phyloP scores from a whole-genome alignment of 73 alveolate genomes.

The Stentor coeruleus region DNA sequence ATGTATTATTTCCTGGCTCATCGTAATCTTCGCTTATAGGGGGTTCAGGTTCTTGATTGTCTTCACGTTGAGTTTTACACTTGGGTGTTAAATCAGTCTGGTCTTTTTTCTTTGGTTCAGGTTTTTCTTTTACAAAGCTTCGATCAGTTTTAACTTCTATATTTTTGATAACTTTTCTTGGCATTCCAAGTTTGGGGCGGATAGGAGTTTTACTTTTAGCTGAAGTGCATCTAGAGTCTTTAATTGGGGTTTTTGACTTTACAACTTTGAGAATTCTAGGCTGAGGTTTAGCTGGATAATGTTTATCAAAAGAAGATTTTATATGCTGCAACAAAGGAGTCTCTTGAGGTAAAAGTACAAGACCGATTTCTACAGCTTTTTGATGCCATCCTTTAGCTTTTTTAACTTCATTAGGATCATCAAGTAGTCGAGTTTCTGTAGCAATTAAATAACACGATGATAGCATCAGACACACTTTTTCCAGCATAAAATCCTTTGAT shows the following conservation, averaged over 20 bases:
- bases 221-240: not conserved
- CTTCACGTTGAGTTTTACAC: not conserved
- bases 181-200: not conserved
- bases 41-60: not conserved
- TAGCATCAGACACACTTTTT: slow-evolving; percentile 48
- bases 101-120: not conserved
- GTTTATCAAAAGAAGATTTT: not conserved
- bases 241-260: not conserved
- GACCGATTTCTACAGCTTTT: slow-evolving; percentile 80
- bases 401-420: slow-evolving; percentile 41
- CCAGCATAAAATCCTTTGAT: slow-evolving; percentile 48
- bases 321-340: slow-evolving; percentile 22
- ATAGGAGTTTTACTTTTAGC: not conserved
- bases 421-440: slow-evolving; percentile 80
- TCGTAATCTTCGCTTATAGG: not conserved
- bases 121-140: not conserved
- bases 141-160: not conserved
- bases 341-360: slow-evolving; percentile 68
- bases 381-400: slow-evolving; percentile 68
- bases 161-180: not conserved
- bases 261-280: not conserved
- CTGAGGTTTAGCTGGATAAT: not conserved
- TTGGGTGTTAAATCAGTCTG: not conserved
- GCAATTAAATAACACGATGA: slow-evolving; percentile 84
- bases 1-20: not conserved